Evolutionary conservation across 768 basidiomycete genomes (phyloP).

Genomic region (Lentinula boryana): DNA sequence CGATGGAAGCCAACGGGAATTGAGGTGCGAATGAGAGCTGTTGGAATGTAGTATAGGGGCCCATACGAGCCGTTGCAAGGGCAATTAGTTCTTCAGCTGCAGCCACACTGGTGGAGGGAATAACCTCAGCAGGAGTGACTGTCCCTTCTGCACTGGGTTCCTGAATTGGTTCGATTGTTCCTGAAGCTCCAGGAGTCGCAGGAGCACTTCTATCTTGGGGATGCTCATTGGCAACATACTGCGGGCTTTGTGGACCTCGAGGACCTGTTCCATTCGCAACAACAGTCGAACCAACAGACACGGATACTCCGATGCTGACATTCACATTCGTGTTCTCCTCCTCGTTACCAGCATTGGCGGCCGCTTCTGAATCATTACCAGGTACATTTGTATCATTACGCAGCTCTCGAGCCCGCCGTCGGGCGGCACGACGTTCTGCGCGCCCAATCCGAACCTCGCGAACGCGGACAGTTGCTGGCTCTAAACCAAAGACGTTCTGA

Average conservation of each 20-base stretch:
- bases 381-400: conserved; percentile 37
- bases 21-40: conserved; percentile 81
- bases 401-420: conserved; percentile 70
- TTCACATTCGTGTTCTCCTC: conserved; percentile 36
- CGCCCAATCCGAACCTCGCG: conserved; percentile 89
- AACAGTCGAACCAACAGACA: conserved; percentile 34
- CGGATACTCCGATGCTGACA: conserved; percentile 58
- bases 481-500: conserved; percentile 88
- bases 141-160: conserved; percentile 1
- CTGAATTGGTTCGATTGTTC: conserved; percentile 15
- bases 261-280: conserved; percentile 24
- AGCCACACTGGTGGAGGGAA: conserved; percentile 28
- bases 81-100: conserved; percentile 64
- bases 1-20: conserved; percentile 83
- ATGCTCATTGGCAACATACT: conserved; percentile 36
- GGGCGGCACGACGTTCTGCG: conserved; percentile 79
- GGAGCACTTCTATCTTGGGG: conserved; percentile 21
- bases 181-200: conserved; percentile 10
- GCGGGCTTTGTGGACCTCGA: conserved; percentile 29
- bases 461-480: conserved; percentile 91
- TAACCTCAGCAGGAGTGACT: conserved; percentile 24
- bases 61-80: conserved; percentile 64
- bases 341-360: conserved; percentile 39
- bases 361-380: conserved; percentile 37
- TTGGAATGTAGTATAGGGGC: conserved; percentile 89